Base-by-base conservation (phyloP, 148 eudicot species). In the Chenopodium berlandieri region DNA sequence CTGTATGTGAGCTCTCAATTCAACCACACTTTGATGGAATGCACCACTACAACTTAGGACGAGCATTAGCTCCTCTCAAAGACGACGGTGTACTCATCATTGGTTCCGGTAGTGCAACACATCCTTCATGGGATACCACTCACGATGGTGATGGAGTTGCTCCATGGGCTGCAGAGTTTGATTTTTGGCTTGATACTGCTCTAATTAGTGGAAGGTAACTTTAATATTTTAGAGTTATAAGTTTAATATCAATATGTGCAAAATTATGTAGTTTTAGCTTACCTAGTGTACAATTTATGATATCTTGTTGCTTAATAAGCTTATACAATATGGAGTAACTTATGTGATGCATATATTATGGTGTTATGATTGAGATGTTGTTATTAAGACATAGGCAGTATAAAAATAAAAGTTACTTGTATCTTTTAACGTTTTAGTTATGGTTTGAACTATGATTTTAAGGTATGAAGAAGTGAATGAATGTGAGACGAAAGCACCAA, bases 81-180 rank as follows among this genome's bases (percentile, higher is more conserved):
- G 88, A 88, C 50, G 96, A 92, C 83, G 98, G 96, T n/a, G 91
- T 91, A 22, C 94, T 94, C 56, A 86, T 94, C 30, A 63, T 94
- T 77, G 98, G 96, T 68, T 92, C 98, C 3, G 98, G 98, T 46
- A 85, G 93, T 72, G 88, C 98, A 17, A 88, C 90, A 34, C 98
- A 92, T 82, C 91, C 91, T 83, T 75, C 92, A 74, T 85, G 94
- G 69, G 73, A 52, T 83, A 7, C 78, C 89, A 30, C 56, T 58
- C 10, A 22, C 16, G 34, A 6, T 20, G 69, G 50, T 7, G 83
- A 72, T 44, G 63, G 88, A 3, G 86, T 90, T 67, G 87, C 86
- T 79, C 75, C 91, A 1, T 91, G 94, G 94, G 96, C 98, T 71
- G 63, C 48, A 14, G 92, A 92, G 81, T 94, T 94, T 65, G 94